Base-by-base conservation (phyloP, 2,329 filamentous ascomycete genomes). In the Xylariomycetidae sp. region DNA sequence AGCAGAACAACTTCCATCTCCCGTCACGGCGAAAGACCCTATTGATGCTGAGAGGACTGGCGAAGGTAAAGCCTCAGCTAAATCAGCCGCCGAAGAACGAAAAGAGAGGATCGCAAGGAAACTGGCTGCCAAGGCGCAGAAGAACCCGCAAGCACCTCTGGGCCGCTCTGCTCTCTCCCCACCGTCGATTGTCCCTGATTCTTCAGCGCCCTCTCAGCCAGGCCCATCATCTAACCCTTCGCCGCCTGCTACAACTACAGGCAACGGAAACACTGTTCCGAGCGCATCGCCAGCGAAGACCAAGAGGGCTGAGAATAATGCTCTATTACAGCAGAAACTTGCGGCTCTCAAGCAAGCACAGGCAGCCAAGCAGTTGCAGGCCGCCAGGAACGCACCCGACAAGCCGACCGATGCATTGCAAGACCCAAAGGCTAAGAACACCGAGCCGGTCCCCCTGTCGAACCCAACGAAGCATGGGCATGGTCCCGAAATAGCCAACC, bases 291-390 rank as follows among this genome's bases (percentile, higher is more conserved):
- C 43, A 6, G 19, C 58, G 61, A 48, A 74, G 64, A 64, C 65
- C 19, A 76, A 81, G 51, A 47, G 49, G 26, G 52, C 53, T 24
- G 53, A 87, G 44, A 94, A 85, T 39, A 85, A 85, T 37, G 73
- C 70, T 38, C 62, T 88, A 19, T 69, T 89, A 29, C 78, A 85
- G 43, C 76, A 86, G 52, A 87, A 86, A 46, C 80, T 94, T 52
- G 85, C 87, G 39, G 82, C 82, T 15, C 62, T 92, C 15, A 77
- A 78, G 46, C 49, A 54, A 31, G 47, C 54, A 22, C 47, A 51
- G 33, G 31, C 47, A 10, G 38, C 49, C n/a, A n/a, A n/a, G n/a
- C n/a, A n/a, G n/a, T n/a, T n/a, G n/a, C n/a, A n/a, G n/a, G n/a
- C n/a, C n/a, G n/a, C n/a, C n/a, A n/a, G n/a, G n/a, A n/a, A n/a